phyloP scores from a whole-genome alignment of 345 rosid genomes.

The Microcos paniculata region DNA sequence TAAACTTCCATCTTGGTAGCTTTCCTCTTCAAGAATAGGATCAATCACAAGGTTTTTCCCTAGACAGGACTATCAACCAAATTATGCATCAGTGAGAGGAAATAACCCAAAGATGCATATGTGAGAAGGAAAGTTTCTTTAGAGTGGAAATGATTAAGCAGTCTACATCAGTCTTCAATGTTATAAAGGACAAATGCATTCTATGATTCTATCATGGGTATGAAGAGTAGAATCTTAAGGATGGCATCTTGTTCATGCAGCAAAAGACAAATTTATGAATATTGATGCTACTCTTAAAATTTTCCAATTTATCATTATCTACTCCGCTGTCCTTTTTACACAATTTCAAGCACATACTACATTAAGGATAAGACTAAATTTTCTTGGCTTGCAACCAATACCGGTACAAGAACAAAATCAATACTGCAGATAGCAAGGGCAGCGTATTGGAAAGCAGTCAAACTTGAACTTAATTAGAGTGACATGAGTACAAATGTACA shows the following conservation, averaged over 20 bases:
- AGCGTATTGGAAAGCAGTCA: background rate
- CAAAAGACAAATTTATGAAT: background rate
- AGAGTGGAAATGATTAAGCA: background rate
- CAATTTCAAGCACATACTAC: background rate
- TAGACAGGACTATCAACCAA: conserved; percentile 59
- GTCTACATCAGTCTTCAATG: background rate
- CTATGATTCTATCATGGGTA: background rate
- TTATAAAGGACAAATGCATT: background rate
- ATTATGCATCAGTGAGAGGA: background rate
- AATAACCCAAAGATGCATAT: background rate
- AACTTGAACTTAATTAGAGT: background rate
- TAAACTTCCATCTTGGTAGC: conserved; percentile 83
- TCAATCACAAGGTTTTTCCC: conserved; percentile 78
- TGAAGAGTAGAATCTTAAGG: background rate
- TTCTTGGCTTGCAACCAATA: background rate
- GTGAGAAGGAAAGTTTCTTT: background rate
- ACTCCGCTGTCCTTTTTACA: background rate
- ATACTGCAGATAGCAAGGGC: background rate
- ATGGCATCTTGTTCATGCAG: background rate
- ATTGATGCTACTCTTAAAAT: background rate
- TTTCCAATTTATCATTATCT: background rate
- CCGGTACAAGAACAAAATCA: background rate
- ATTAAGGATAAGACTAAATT: background rate
- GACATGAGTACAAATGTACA: background rate
- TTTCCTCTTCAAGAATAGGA: conserved; percentile 82